Conservation (phyloP, 345 rosid species). For the Brassica nigra region DNA sequence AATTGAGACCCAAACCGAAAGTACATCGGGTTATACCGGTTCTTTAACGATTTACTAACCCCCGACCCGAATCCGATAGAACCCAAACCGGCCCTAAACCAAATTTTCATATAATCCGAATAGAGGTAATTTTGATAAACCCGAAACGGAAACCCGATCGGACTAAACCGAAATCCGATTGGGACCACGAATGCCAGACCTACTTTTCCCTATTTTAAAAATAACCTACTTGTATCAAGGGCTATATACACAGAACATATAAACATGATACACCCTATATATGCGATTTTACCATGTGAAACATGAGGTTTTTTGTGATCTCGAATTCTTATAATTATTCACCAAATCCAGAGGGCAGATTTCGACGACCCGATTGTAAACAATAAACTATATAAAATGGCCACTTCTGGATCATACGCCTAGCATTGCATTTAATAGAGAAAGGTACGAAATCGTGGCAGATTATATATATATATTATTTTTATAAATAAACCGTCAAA, state of each 20-base stretch:
- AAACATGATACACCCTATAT: background rate
- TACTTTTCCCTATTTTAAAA: too few relatives aligned
- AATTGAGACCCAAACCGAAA: too few relatives aligned
- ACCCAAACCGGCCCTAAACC: too few relatives aligned
- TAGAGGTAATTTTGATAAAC: too few relatives aligned
- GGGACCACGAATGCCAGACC: too few relatives aligned
- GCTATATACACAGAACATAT: background rate
- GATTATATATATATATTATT: background rate
- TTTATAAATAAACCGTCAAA: background rate
- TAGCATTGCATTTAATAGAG: background rate
- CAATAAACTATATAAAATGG: background rate
- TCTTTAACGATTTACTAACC: too few relatives aligned
- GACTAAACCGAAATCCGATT: too few relatives aligned
- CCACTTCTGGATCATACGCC: background rate
- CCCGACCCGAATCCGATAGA: too few relatives aligned
- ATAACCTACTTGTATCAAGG: too few relatives aligned
- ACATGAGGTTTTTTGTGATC: background rate
- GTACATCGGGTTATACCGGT: too few relatives aligned
- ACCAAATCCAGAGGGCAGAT: background rate
- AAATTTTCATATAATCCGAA: too few relatives aligned
- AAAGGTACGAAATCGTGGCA: background rate
- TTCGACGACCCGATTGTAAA: background rate
- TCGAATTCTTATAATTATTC: background rate
- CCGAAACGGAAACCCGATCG: too few relatives aligned
- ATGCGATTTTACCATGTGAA: background rate